phyloP scores from a whole-genome alignment of 1,139 yeast genomes.

The Debaryomyces subglobosus region DNA sequence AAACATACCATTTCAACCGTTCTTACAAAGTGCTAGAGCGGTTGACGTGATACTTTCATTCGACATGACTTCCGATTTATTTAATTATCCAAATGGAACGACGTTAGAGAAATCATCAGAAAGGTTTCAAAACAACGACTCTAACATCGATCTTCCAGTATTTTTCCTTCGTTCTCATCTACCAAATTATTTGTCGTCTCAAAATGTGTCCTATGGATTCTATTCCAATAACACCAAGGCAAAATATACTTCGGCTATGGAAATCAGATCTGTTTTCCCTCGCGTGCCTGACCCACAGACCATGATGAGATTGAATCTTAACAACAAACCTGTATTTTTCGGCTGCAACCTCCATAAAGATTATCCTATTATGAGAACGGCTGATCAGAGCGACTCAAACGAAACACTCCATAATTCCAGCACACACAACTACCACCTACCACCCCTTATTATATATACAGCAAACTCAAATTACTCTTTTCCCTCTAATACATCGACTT shows the following conservation, averaged over 20 bases:
- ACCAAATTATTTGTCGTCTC: not conserved
- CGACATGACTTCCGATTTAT: slow-evolving; percentile 43
- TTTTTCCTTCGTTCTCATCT: slow-evolving; percentile 13
- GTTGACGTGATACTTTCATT: slow-evolving; percentile 40
- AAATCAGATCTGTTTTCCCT: slow-evolving; percentile 33
- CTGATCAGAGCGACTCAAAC: slow-evolving; percentile 1
- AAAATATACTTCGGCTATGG: slow-evolving; percentile 5
- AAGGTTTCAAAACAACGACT: slow-evolving; percentile 26
- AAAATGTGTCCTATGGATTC: not conserved
- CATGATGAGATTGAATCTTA: slow-evolving; percentile 30
- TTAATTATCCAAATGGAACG: slow-evolving; percentile 45
- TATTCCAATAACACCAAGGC: not conserved
- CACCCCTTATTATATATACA: slow-evolving; percentile 59
- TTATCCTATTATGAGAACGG: slow-evolving; percentile 22
- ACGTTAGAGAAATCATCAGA: slow-evolving; percentile 22
- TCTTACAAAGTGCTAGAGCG: slow-evolving; percentile 30
- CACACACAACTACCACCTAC: slow-evolving; percentile 24
- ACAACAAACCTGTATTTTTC: slow-evolving; percentile 50
- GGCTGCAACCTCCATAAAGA: slow-evolving; percentile 54
- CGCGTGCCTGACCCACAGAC: slow-evolving; percentile 37
- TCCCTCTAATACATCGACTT: slow-evolving; percentile 61
- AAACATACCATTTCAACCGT: slow-evolving; percentile 45
- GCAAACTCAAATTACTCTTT: slow-evolving; percentile 47
- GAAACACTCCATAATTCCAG: not conserved
- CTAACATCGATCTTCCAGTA: slow-evolving; percentile 19